These are phyloP conservation scores for Mallotus repandus DNA, from an alignment of 441 rosid species.

Conservation along the genomic window DNA sequence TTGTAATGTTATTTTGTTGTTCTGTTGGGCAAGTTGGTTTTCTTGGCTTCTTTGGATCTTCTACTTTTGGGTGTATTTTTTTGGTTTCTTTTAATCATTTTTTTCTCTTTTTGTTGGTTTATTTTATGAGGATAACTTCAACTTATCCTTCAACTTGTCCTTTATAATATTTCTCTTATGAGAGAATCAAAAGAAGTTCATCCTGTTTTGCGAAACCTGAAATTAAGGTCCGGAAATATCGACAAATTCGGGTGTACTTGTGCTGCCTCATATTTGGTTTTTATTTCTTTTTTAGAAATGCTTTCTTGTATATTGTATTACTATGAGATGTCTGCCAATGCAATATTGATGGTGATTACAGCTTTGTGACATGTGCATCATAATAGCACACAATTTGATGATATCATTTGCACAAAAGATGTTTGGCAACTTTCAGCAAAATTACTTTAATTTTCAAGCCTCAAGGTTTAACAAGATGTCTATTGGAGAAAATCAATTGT, in stretches of 20 bases:
- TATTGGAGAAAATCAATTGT: background rate
- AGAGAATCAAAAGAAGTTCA: background rate
- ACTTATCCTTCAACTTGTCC: background rate
- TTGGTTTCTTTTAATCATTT: background rate
- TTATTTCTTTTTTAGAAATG: background rate
- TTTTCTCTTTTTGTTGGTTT: background rate
- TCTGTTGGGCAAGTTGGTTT: background rate
- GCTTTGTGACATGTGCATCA: background rate
- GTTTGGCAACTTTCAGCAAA: background rate
- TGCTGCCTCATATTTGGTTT: background rate
- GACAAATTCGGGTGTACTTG: background rate
- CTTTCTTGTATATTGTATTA: background rate
- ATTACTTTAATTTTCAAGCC: background rate
- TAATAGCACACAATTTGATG: background rate
- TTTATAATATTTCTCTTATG: background rate
- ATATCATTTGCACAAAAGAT: background rate
- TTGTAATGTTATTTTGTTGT: background rate
- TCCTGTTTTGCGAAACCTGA: background rate
- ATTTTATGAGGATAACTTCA: background rate
- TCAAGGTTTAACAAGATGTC: background rate
- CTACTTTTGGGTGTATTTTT: background rate
- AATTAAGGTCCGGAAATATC: background rate
- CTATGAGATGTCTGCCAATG: background rate
- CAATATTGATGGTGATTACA: background rate
- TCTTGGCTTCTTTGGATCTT: background rate